phyloP scores from a whole-genome alignment of 305 asterid genomes.

The Fraxinus baroniana region DNA sequence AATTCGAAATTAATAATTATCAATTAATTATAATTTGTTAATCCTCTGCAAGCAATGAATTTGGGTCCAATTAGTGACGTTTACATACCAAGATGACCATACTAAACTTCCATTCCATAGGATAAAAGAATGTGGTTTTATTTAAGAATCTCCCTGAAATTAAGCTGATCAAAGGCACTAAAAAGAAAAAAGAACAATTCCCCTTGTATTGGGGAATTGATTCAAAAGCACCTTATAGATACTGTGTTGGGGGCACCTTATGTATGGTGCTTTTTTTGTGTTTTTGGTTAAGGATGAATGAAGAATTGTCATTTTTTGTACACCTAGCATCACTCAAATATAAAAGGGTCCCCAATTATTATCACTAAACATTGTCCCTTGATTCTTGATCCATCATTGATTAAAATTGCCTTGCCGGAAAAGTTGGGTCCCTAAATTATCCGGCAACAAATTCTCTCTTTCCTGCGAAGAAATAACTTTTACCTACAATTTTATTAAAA shows the following conservation, averaged over 20 bases:
- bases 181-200: background rate
- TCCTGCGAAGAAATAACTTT: background rate
- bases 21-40: background rate
- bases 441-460: background rate
- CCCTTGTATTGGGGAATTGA: too few relatives aligned
- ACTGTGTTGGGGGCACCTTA: too few relatives aligned
- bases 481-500: background rate
- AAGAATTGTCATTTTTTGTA: too few relatives aligned
- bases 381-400: slow-evolving; percentile 2
- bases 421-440: background rate
- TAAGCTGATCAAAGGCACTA: slow-evolving; percentile 15
- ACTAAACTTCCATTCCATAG: background rate
- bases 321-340: too few relatives aligned
- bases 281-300: too few relatives aligned
- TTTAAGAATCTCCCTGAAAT: slow-evolving; percentile 20
- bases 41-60: background rate
- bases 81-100: background rate
- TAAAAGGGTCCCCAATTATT: slow-evolving; percentile 2
- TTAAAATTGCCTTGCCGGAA: background rate
- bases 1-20: background rate
- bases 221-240: too few relatives aligned
- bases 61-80: background rate
- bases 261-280: too few relatives aligned
- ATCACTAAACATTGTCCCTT: background rate
- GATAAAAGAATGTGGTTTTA: slow-evolving; percentile 5